Base-by-base conservation (phyloP, 2,329 filamentous ascomycete species). In the Chaetomium sp. region DNA sequence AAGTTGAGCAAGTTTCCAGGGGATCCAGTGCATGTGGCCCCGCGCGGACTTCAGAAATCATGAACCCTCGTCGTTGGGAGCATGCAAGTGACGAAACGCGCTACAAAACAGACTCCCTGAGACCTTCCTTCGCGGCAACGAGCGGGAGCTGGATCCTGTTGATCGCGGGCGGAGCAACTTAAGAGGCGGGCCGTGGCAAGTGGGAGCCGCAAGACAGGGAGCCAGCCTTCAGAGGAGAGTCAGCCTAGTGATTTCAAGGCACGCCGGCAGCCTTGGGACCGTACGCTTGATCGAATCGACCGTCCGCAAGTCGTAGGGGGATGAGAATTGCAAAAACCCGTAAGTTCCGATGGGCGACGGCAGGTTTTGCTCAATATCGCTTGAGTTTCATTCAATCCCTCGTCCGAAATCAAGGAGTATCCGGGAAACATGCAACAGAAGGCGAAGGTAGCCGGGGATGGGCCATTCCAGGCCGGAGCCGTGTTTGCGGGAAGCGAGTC, bases 1-100 rank as follows among this genome's bases (percentile, higher is more conserved):
- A 57, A 53, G 19, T 62, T 63, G 59, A 62, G 63, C 63, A 62
- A 55, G 63, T 65, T 60, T 65, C 25, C 31, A 25, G 25, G n/a
- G 7, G 35, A 51, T 57, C 47, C 25, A 19, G 42, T 59, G 60
- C 64, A 63, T 57, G n/a, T 45, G 47, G 21, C 63, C 54, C 59
- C 54, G n/a, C 58, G 54, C 31, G 16, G 35, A 27, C 12, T 31
- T 16, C 10, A 27, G 16, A 27, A n/a, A 23, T 23, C 50, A 33
- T 51, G 31, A 42, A n/a, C 33, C 31, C 12, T 50, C 19, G 27
- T 16, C 21, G 25, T 29, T 23, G 8, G 33, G 19, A 45, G 9
- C 13, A 10, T 12, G 9, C 49, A 23, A 54, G 21, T 12, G n/a
- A 21, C 3, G 38, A 49, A 10, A 49, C 19, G 31, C 8, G 31